These are phyloP conservation scores for Boletus semigastroideus DNA, from an alignment of 1,284 basidiomycete genomes.

Conservation along the genomic window DNA sequence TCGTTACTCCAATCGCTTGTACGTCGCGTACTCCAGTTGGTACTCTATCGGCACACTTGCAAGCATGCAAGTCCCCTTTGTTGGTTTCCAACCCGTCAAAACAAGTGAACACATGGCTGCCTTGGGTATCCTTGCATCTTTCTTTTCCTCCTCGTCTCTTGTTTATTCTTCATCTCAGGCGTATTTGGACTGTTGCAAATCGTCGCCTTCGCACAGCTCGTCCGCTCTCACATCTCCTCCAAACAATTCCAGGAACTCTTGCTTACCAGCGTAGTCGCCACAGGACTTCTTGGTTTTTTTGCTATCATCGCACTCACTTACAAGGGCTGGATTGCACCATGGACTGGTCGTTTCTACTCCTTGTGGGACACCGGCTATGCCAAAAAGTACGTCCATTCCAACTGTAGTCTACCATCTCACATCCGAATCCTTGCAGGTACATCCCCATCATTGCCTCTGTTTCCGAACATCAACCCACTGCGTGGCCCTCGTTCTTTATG, in stretches of 20 bases:
- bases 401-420: constrained; percentile 8
- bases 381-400: constrained; percentile 67
- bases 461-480: constrained; percentile 99
- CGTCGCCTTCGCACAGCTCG: constrained; percentile 90
- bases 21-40: constrained; percentile 96
- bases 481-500: constrained; percentile 99
- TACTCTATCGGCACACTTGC: constrained; percentile 96
- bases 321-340: constrained; percentile 96
- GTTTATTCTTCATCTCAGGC: constrained; percentile 42
- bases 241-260: constrained; percentile 91
- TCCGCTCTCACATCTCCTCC: constrained; percentile 87
- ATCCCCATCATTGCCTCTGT: constrained; percentile 99
- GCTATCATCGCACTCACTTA: constrained; percentile 84
- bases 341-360: constrained; percentile 99
- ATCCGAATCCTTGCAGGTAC: constrained; percentile 52
- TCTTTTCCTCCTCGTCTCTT: not conserved
- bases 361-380: constrained; percentile 99
- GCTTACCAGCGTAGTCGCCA: constrained; percentile 65
- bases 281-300: constrained; percentile 71
- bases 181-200: constrained; percentile 98
- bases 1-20: constrained; percentile 90
- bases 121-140: constrained; percentile 56
- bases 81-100: constrained; percentile 97
- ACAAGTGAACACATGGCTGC: constrained; percentile 99
- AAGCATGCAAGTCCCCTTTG: constrained; percentile 99